Conservation (phyloP, 768 basidiomycete genomes). For the Daedalea quercina region DNA sequence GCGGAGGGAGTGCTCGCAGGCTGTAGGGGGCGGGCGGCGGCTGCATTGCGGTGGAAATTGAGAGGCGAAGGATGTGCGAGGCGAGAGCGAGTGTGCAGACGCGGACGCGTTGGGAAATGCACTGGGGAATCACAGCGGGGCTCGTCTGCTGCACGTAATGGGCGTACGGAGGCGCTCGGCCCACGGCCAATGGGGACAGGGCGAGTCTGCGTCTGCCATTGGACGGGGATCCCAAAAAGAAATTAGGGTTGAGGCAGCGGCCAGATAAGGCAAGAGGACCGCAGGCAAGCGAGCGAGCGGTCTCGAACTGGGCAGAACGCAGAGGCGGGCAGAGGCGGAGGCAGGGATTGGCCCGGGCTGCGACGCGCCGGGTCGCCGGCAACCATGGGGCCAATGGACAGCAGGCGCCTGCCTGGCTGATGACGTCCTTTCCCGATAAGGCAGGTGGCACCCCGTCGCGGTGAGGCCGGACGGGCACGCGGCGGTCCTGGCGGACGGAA, state of each 20-base stretch:
- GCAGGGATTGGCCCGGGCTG: constrained; percentile 1
- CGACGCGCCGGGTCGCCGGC: background rate
- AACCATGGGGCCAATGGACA: background rate
- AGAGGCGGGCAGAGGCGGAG: background rate
- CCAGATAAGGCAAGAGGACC: background rate
- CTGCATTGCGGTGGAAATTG: background rate
- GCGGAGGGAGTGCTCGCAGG: no score
- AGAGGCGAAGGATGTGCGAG: background rate
- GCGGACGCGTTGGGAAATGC: background rate
- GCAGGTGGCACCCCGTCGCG: background rate
- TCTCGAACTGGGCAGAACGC: constrained; percentile 1
- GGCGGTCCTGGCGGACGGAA: background rate
- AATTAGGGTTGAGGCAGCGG: background rate
- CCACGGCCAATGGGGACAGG: background rate
- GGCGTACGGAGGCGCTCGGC: background rate
- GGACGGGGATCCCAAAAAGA: background rate
- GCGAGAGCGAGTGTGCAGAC: background rate
- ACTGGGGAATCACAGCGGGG: background rate
- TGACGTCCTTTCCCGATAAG: background rate
- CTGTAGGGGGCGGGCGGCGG: background rate
- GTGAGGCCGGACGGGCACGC: background rate
- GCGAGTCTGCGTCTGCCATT: background rate
- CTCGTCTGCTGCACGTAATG: background rate
- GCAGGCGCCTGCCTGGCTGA: background rate
- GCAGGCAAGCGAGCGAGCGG: constrained; percentile 1